Base-by-base conservation (phyloP, 2,329 filamentous ascomycete genomes). In the Diaporthe caulivora region DNA sequence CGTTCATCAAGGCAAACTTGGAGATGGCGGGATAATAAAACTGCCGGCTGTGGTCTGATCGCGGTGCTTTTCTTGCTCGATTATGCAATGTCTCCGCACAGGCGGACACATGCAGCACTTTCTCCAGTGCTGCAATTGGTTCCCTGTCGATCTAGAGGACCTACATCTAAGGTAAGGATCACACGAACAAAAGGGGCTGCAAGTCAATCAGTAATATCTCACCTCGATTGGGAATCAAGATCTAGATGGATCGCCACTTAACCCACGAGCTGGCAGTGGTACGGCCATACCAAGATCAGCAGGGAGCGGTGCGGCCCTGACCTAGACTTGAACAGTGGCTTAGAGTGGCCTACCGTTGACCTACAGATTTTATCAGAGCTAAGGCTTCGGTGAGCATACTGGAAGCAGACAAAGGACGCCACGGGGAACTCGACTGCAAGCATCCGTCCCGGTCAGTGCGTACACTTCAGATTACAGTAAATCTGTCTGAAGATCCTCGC, bases 401-500 rank as follows among this genome's bases (percentile, higher is more conserved):
- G 44, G 26, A 65, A 49, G 17, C 8, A 65, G 62, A 65, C 44
- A 65, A 65, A 40, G 42, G 5, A 34, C 18, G 29, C 8, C 44
- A 37, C 29, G 62, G 44, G 44, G 62, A 65, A 49, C 13, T 51
- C 44, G 44, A 65, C 29, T 51, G 62, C 44, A n/a, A 51, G 62
- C 62, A 65, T 49, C 62, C 62, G 62, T 10, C 2, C 29, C 60
- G 42, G 60, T 31, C 60, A 65, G 44, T 65, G 44, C 44, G 42
- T 29, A 17, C 44, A 17, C 62, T 40, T 29, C 47, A 17, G 42
- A 51, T 53, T 40, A 31, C 62, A 29, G 44, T 26, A 67, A 67
- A 67, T 29, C 31, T 67, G 47, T 26, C 62, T 37, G 47, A 40
- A 29, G 62, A 67, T 67, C 62, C 26, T 67, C 62, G 62, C 47